phyloP scores from a whole-genome alignment of 768 basidiomycete genomes.

The Tremella yokohamensis region DNA sequence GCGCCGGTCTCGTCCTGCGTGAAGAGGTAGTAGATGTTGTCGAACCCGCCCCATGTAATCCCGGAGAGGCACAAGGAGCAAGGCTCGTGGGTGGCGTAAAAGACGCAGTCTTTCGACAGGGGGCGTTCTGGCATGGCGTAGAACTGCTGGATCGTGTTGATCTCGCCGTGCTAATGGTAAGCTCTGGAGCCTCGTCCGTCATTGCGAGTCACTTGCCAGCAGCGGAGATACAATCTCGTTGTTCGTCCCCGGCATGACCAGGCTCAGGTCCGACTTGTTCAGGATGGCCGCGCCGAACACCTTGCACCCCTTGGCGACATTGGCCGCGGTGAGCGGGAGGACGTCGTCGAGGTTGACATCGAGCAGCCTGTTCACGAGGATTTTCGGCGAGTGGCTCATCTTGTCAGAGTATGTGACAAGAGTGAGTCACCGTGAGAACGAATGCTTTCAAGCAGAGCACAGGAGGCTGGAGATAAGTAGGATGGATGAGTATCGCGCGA shows the following conservation, averaged over 20 bases:
- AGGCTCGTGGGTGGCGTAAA: conserved; percentile 45
- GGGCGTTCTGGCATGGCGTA: conserved; percentile 28
- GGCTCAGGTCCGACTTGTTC: conserved; percentile 19
- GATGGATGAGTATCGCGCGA: too few relatives aligned
- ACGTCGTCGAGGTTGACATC: conserved; percentile 15
- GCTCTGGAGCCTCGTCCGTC: too few relatives aligned
- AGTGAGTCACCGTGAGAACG: too few relatives aligned
- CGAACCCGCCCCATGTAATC: conserved; percentile 41
- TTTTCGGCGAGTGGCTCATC: too few relatives aligned
- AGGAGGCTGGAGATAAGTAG: too few relatives aligned
- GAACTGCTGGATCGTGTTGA: conserved; percentile 37
- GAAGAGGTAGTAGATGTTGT: conserved; percentile 38
- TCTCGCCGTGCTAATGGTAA: conserved; percentile 35
- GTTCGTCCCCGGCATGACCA: conserved; percentile 36
- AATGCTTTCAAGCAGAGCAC: too few relatives aligned
- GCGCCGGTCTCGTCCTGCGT: conserved; percentile 42
- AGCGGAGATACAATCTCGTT: conserved; percentile 29
- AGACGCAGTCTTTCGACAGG: conserved; percentile 31
- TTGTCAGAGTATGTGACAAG: too few relatives aligned
- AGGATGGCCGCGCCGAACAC: conserved; percentile 44
- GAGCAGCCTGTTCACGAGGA: too few relatives aligned
- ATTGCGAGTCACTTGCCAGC: conserved; percentile 33
- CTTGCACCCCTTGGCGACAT: conserved; percentile 30
- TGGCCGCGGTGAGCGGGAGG: conserved; percentile 29
- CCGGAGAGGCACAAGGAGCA: conserved; percentile 39